Conservation (phyloP, 441 rosid genomes). For the Eruca vesicaria region DNA sequence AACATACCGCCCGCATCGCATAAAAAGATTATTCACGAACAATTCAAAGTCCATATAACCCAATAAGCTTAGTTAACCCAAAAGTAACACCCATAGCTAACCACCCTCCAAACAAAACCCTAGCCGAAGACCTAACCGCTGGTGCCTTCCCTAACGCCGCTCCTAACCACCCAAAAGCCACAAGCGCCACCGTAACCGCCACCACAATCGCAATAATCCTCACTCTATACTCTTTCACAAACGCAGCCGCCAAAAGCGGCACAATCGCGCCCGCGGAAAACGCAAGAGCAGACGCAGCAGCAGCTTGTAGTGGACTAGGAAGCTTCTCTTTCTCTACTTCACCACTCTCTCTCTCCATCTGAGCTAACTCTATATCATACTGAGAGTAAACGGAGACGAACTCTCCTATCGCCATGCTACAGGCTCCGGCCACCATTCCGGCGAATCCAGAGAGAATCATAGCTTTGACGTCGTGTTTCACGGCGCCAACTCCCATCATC, state of each 20-base stretch:
- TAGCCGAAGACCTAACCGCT: slow-evolving; percentile 44
- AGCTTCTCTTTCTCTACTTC: slow-evolving; percentile 41
- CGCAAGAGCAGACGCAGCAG: slow-evolving; percentile 76
- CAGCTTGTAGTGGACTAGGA: slow-evolving; percentile 80
- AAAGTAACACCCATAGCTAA: slow-evolving; percentile 86
- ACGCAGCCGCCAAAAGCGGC: slow-evolving; percentile 78
- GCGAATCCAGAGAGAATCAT: slow-evolving; percentile 91
- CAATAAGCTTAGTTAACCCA: slow-evolving; percentile 78
- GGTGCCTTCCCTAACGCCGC: slow-evolving; percentile 78
- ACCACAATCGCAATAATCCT: slow-evolving; percentile 51
- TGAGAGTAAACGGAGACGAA: slow-evolving; percentile 90
- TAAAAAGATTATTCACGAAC: neutral
- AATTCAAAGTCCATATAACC: slow-evolving; percentile 42
- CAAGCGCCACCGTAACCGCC: slow-evolving; percentile 60
- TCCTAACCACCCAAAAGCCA: slow-evolving; percentile 68
- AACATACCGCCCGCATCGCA: neutral
- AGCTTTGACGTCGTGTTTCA: slow-evolving; percentile 66
- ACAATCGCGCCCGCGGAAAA: slow-evolving; percentile 77
- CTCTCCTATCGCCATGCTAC: slow-evolving; percentile 97
- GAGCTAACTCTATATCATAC: slow-evolving; percentile 72
- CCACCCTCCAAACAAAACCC: slow-evolving; percentile 89
- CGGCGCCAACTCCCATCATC: slow-evolving; percentile 92
- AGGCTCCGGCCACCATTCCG: slow-evolving; percentile 84
- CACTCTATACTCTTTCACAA: slow-evolving; percentile 55
- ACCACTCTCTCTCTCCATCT: slow-evolving; percentile 48